Conservation (phyloP, 2,329 filamentous ascomycete genomes). For the Aspergillus brasiliensis region DNA sequence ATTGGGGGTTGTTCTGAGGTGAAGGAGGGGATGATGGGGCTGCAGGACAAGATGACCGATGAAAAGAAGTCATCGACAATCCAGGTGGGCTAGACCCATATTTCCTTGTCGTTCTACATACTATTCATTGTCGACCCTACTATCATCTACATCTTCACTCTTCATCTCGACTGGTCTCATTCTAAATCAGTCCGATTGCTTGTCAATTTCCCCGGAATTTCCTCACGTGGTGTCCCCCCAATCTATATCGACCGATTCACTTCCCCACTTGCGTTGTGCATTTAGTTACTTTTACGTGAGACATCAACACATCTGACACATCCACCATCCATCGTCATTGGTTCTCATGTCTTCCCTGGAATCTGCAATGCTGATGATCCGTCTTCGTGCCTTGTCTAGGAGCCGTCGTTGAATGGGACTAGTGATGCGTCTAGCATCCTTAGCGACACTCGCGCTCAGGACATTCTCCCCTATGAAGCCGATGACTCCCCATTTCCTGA, state of each 20-base stretch:
- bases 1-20: neutral
- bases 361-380: neutral
- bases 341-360: neutral
- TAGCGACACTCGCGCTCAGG: conserved; percentile 34
- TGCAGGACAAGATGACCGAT: conserved; percentile 3
- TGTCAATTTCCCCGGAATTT: neutral
- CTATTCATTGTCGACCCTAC: too few relatives aligned
- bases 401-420: conserved; percentile 10
- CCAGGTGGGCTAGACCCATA: conserved; percentile 9
- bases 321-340: neutral
- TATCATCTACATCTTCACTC: neutral
- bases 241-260: neutral
- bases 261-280: neutral
- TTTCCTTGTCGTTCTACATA: neutral
- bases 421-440: conserved; percentile 27
- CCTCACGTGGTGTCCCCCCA: conserved; percentile 7
- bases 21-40: neutral
- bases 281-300: neutral
- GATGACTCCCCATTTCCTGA: conserved; percentile 43
- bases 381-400: conserved; percentile 15
- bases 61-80: conserved; percentile 8
- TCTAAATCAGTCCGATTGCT: neutral
- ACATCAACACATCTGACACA: neutral
- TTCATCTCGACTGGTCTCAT: too few relatives aligned
- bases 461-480: conserved; percentile 38